Evolutionary conservation across 805 yeast species (phyloP).

Genomic region (Candida glaebosa): DNA sequence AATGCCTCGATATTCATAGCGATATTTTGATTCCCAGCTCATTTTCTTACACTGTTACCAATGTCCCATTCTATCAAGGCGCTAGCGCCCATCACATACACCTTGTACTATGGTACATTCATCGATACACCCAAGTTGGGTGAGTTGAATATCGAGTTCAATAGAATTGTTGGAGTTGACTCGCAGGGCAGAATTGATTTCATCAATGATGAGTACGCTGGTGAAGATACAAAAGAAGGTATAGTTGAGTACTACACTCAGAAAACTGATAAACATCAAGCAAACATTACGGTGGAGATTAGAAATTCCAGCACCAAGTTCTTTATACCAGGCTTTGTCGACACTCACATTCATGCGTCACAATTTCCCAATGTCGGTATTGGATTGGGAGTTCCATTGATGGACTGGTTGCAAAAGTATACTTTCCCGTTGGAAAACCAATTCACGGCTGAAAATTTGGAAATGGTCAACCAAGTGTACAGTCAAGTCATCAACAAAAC

Average conservation of each 20-base stretch:
- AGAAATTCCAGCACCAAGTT: slow-evolving; percentile 44
- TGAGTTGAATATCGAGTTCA: slow-evolving; percentile 49
- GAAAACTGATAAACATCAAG: background rate
- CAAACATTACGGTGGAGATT: slow-evolving; percentile 11
- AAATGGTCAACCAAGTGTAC: slow-evolving; percentile 61
- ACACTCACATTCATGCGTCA: slow-evolving; percentile 45
- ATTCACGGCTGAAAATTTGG: slow-evolving; percentile 42
- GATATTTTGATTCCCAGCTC: background rate
- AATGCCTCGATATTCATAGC: background rate
- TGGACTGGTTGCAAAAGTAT: slow-evolving; percentile 85
- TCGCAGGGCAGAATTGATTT: slow-evolving; percentile 50
- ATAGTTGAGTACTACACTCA: slow-evolving; percentile 6
- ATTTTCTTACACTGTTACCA: background rate
- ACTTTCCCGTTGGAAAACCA: slow-evolving; percentile 88
- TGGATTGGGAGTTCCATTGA: slow-evolving; percentile 77
- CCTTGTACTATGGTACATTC: slow-evolving; percentile 65
- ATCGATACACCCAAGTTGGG: slow-evolving; percentile 68
- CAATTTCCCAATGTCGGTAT: slow-evolving; percentile 50
- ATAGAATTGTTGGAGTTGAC: slow-evolving; percentile 64
- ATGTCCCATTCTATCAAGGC: slow-evolving; percentile 11
- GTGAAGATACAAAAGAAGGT: slow-evolving; percentile 12
- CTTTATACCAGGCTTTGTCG: slow-evolving; percentile 53
- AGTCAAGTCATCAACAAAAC: slow-evolving; percentile 65
- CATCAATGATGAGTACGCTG: slow-evolving; percentile 18
- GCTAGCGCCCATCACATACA: slow-evolving; percentile 20